A percentile compares a stretch with the other conserved stretches of the same genome.
Conservation (phyloP, 352 stramenopile species). For the Phytophthora boehmeriae region DNA sequence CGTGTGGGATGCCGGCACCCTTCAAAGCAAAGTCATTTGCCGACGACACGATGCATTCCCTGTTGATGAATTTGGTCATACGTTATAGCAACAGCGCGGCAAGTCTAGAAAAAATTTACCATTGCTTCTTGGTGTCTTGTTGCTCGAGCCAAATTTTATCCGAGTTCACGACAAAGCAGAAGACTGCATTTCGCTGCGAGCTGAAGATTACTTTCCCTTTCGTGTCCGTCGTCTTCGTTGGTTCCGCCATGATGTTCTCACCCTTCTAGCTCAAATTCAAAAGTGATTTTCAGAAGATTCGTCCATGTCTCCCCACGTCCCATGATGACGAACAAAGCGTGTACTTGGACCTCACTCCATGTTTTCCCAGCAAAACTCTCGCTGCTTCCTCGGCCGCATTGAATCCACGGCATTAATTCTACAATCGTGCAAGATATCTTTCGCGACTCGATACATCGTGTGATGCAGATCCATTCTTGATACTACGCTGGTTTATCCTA, state of each 20-base stretch:
- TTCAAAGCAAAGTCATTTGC: conserved; percentile 35
- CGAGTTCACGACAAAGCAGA: conserved; percentile 20
- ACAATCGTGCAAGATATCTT: too few relatives aligned
- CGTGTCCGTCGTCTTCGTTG: conserved; percentile 16
- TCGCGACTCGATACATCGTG: too few relatives aligned
- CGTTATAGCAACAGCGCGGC: neutral
- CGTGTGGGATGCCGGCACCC: conserved; percentile 28
- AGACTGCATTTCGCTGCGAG: conserved; percentile 20
- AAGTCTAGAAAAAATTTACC: conserved; percentile 3
- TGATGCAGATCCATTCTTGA: too few relatives aligned
- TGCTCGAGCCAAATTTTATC: conserved; percentile 27
- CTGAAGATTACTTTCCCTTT: conserved; percentile 22
- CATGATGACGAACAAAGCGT: neutral
- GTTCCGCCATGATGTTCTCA: neutral
- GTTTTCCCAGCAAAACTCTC: too few relatives aligned
- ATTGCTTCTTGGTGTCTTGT: conserved; percentile 26
- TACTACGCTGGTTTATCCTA: too few relatives aligned
- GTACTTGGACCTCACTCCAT: neutral
- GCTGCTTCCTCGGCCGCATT: too few relatives aligned
- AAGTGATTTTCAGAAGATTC: too few relatives aligned
- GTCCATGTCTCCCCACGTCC: neutral
- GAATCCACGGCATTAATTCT: too few relatives aligned
- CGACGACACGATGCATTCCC: conserved; percentile 32
- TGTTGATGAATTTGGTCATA: conserved; percentile 1
- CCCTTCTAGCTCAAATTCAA: conserved; percentile 4